phyloP scores from a whole-genome alignment of 306 rosid species.

The Sphenostylis stenocarpa region DNA sequence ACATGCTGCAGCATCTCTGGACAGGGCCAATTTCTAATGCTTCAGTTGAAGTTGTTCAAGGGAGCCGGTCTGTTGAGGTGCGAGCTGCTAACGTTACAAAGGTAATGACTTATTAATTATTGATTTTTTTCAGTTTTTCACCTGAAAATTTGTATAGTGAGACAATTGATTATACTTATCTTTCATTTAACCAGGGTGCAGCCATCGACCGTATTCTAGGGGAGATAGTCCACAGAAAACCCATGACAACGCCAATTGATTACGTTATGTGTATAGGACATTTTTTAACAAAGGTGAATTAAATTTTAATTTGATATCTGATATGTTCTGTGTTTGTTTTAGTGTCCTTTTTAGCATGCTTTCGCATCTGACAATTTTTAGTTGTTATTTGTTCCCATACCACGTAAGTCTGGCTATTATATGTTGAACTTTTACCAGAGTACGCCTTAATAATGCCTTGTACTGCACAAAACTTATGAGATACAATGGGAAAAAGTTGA shows the following conservation, averaged over 20 bases:
- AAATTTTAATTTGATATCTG: neutral
- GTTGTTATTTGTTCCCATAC: neutral
- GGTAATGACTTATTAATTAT: constrained; percentile 46
- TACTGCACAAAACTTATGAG: neutral
- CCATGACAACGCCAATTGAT: constrained; percentile 90
- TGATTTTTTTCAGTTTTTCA: neutral
- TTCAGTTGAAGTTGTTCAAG: constrained; percentile 93
- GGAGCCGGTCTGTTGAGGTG: constrained; percentile 93
- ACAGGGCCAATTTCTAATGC: constrained; percentile 98
- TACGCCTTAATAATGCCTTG: neutral
- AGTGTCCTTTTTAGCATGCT: neutral
- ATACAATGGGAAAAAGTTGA: neutral
- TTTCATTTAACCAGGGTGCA: constrained; percentile 67
- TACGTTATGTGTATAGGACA: constrained; percentile 90
- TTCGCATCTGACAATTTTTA: neutral
- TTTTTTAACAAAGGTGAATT: constrained; percentile 87
- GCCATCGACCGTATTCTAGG: constrained; percentile 96
- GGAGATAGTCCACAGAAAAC: constrained; percentile 92
- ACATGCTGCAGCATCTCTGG: constrained; percentile 98
- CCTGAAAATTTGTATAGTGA: constrained; percentile 14
- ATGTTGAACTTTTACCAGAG: constrained; percentile 7
- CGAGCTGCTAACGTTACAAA: constrained; percentile 94
- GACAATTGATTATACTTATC: neutral
- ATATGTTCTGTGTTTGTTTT: neutral
- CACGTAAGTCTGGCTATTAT: neutral